phyloP scores from a whole-genome alignment of 2,329 filamentous ascomycete genomes.

The Fusarium xylarioides region DNA sequence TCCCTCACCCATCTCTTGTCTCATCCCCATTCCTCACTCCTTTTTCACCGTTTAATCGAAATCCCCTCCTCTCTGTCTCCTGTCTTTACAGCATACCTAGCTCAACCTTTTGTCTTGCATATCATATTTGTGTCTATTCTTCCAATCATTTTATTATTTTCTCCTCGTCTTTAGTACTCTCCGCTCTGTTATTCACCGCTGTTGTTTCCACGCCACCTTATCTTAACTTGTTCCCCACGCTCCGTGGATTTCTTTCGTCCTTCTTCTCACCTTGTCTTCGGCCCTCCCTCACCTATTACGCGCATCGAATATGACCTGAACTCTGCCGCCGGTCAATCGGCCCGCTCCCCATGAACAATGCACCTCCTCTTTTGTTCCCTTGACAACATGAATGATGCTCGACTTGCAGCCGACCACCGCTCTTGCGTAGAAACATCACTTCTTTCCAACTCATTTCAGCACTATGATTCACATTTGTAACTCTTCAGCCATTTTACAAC shows the following conservation, averaged over 20 bases:
- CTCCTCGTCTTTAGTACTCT: background rate
- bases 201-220: constrained; percentile 1
- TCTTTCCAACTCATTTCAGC: constrained; percentile 52
- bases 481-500: constrained; percentile 58
- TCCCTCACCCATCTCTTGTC: constrained; percentile 1
- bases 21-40: background rate
- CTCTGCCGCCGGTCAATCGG: constrained; percentile 60
- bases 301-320: constrained; percentile 54
- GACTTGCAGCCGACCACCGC: constrained; percentile 51
- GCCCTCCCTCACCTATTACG: constrained; percentile 52
- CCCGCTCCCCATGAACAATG: constrained; percentile 62
- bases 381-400: constrained; percentile 58
- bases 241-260: constrained; percentile 40
- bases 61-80: background rate
- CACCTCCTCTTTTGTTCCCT: constrained; percentile 60
- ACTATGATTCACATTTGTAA: constrained; percentile 61
- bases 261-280: constrained; percentile 54
- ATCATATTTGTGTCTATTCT: background rate
- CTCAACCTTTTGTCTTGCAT: background rate
- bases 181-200: constrained; percentile 11
- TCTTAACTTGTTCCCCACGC: constrained; percentile 15
- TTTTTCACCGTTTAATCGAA: background rate
- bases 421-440: background rate
- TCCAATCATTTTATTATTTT: background rate
- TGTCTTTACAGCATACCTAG: background rate